These are phyloP conservation scores for Neurospora sp. DNA, from an alignment of 495 filamentous ascomycete species.

Conservation along the genomic window DNA sequence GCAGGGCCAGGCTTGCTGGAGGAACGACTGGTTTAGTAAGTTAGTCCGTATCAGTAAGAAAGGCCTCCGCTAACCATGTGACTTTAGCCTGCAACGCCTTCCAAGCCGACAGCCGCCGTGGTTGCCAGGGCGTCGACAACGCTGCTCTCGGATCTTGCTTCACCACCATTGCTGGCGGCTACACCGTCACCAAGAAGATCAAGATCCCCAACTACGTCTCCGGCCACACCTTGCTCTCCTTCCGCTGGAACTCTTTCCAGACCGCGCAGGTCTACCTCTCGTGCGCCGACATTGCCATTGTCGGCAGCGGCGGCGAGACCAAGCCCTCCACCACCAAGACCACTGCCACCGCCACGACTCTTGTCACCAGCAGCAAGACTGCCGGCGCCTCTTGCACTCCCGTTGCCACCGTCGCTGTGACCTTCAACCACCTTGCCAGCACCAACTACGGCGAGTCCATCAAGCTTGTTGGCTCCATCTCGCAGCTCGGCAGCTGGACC, in stretches of 20 bases:
- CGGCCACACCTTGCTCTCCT: constrained; percentile 42
- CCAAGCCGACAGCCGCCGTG: constrained; percentile 18
- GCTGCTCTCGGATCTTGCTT: constrained; percentile 35
- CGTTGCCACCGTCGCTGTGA: constrained; percentile 42
- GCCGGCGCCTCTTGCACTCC: constrained; percentile 27
- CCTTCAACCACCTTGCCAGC: constrained; percentile 45
- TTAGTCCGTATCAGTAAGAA: neutral
- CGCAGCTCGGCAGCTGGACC: constrained; percentile 49
- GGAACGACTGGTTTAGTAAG: constrained; percentile 46
- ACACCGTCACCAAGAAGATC: constrained; percentile 46
- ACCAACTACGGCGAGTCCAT: constrained; percentile 51
- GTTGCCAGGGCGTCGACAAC: constrained; percentile 43
- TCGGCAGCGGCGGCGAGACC: neutral
- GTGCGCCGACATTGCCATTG: constrained; percentile 46
- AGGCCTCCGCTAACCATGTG: neutral
- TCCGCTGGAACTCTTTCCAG: constrained; percentile 50
- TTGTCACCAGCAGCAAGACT: constrained; percentile 23
- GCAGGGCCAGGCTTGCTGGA: constrained; percentile 35
- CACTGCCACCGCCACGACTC: constrained; percentile 11
- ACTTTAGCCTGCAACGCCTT: constrained; percentile 37
- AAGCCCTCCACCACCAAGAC: neutral
- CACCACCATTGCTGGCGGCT: constrained; percentile 44
- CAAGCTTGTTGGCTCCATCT: constrained; percentile 47
- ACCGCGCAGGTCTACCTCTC: constrained; percentile 46
- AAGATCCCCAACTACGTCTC: constrained; percentile 36